Conservation (phyloP, 2,329 filamentous ascomycete species). For the Macroventuria anomochaeta region DNA sequence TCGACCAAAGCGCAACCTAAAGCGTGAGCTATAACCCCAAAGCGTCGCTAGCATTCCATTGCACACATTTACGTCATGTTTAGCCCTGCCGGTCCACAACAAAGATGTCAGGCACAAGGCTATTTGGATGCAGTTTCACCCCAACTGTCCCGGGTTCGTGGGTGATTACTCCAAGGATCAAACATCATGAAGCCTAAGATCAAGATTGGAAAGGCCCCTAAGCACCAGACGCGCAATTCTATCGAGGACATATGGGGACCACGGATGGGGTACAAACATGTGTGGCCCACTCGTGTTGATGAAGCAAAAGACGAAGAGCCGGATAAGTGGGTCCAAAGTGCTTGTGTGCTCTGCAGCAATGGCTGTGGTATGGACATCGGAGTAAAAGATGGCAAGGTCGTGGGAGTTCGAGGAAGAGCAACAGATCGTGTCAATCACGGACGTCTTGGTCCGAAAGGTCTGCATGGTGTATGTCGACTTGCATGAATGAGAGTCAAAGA, state of each 20-base stretch:
- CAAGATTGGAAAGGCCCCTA: conserved; percentile 8
- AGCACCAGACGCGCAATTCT: conserved; percentile 7
- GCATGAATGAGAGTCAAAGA: background rate
- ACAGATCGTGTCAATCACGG: conserved; percentile 8
- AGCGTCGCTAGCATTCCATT: background rate
- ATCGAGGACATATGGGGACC: conserved; percentile 13
- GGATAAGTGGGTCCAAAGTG: conserved; percentile 9
- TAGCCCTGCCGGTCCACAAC: conserved; percentile 1
- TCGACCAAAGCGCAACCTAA: conserved; percentile 1
- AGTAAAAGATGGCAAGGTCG: conserved; percentile 5
- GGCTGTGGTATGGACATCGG: conserved; percentile 6
- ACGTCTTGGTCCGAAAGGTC: conserved; percentile 3
- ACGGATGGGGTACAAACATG: conserved; percentile 1
- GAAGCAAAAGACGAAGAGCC: conserved; percentile 8
- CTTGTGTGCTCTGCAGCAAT: conserved; percentile 11
- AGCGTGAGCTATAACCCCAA: background rate
- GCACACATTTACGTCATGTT: conserved; percentile 12
- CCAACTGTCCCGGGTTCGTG: background rate
- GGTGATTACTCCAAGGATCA: background rate
- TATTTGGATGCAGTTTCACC: conserved; percentile 5
- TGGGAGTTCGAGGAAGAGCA: conserved; percentile 6
- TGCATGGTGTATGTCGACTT: background rate
- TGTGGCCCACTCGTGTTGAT: conserved; percentile 11
- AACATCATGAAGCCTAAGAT: conserved; percentile 6
- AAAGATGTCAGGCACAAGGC: background rate